A percentile compares a stretch with the other conserved stretches of the same genome.
Evolutionary conservation across 2,329 filamentous ascomycete genomes (phyloP).

Genomic region (Clonostachys byssicola): DNA sequence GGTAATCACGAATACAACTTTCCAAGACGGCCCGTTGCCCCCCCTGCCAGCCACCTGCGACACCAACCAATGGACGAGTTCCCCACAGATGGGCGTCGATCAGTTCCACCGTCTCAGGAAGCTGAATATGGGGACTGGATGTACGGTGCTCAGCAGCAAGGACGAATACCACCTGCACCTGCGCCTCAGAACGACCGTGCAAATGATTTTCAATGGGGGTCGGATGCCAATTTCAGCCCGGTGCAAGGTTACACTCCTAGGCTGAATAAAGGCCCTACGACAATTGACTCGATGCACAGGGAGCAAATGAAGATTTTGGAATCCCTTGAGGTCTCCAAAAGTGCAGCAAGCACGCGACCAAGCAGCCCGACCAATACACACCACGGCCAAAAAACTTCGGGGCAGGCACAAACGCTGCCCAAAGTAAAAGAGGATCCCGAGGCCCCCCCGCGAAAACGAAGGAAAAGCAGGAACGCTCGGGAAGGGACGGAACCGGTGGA

Average conservation of each 20-base stretch:
- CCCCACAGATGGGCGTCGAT: slow-evolving; percentile 26
- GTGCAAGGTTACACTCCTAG: slow-evolving; percentile 55
- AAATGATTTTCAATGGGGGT: slow-evolving; percentile 60
- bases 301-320: slow-evolving; percentile 51
- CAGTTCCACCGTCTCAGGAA: not conserved
- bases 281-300: slow-evolving; percentile 50
- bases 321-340: slow-evolving; percentile 53
- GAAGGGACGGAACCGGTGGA: slow-evolving; percentile 29
- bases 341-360: slow-evolving; percentile 54
- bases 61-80: slow-evolving; percentile 38
- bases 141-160: slow-evolving; percentile 19
- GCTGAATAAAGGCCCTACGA: slow-evolving; percentile 42
- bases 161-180: slow-evolving; percentile 7
- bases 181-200: slow-evolving; percentile 21
- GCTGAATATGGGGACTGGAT: slow-evolving; percentile 26
- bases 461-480: slow-evolving; percentile 47
- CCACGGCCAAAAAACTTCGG: not conserved
- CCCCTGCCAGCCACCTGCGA: slow-evolving; percentile 33
- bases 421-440: slow-evolving; percentile 20
- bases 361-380: slow-evolving; percentile 41
- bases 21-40: slow-evolving; percentile 18
- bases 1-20: slow-evolving; percentile 14
- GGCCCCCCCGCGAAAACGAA: slow-evolving; percentile 43
- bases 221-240: slow-evolving; percentile 59
- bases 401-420: slow-evolving; percentile 8